Percentiles rank a stretch among this genome's conserved stretches.
Evolutionary conservation across 1,284 basidiomycete genomes (phyloP).

Genomic region (Inonotus obliquus): DNA sequence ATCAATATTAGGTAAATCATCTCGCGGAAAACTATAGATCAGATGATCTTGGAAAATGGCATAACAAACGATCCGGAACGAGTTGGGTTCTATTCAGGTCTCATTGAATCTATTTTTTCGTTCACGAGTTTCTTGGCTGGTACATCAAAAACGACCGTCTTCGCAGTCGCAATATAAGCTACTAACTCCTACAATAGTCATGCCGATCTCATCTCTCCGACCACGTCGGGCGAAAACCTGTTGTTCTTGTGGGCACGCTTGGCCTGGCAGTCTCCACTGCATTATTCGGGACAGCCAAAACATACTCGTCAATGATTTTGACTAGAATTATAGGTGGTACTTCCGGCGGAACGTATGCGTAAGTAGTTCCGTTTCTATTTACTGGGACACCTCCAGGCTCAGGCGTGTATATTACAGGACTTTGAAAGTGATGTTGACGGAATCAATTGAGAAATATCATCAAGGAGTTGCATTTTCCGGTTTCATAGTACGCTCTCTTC

Average conservation of each 20-base stretch:
- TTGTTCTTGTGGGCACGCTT: constrained; percentile 19
- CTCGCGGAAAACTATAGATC: constrained; percentile 7
- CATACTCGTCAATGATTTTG: constrained; percentile 19
- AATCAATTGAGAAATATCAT: constrained; percentile 14
- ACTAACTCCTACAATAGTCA: constrained; percentile 8
- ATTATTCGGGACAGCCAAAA: constrained; percentile 20
- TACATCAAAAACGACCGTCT: not conserved
- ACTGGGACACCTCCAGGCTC: not conserved
- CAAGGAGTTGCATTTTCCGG: constrained; percentile 8
- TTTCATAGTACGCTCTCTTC: constrained; percentile 1
- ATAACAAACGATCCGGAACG: constrained; percentile 22
- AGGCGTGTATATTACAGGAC: constrained; percentile 15
- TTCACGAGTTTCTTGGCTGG: constrained; percentile 20
- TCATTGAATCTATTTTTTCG: constrained; percentile 22
- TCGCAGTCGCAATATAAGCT: not conserved
- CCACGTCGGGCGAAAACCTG: constrained; percentile 20
- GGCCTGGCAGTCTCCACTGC: constrained; percentile 19
- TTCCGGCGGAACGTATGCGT: constrained; percentile 13
- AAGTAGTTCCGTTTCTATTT: not conserved
- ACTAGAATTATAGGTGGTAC: constrained; percentile 20
- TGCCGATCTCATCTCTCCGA: constrained; percentile 20
- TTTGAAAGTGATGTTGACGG: constrained; percentile 22
- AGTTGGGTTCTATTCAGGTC: constrained; percentile 25
- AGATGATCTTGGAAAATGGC: constrained; percentile 25
- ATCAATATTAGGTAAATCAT: not conserved